A percentile compares a stretch with the other conserved stretches of the same genome.
These are phyloP conservation scores for Coemansia sp. DNA, from an alignment of 192 early-diverging fungal genomes.

Conservation along the genomic window DNA sequence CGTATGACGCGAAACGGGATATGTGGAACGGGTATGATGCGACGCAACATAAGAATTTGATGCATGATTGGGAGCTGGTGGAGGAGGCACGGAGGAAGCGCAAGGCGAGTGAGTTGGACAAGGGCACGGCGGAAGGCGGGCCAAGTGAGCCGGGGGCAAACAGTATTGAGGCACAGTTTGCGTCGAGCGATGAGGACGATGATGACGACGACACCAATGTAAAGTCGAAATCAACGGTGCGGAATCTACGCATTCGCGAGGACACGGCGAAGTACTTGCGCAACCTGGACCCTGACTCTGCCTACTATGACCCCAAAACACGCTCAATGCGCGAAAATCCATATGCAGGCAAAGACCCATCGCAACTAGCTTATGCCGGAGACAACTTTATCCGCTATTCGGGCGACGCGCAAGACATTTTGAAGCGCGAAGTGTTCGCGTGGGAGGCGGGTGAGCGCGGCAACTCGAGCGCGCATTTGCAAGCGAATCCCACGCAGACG, in stretches of 20 bases:
- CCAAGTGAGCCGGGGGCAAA: neutral
- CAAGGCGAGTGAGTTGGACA: constrained; percentile 75
- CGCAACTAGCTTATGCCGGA: constrained; percentile 61
- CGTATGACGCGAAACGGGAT: constrained; percentile 96
- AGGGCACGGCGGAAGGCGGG: neutral
- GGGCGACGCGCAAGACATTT: constrained; percentile 79
- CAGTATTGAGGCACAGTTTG: constrained; percentile 31
- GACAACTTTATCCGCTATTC: constrained; percentile 94
- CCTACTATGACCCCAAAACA: constrained; percentile 98
- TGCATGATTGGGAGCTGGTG: constrained; percentile 79
- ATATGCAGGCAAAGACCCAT: constrained; percentile 63
- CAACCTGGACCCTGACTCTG: constrained; percentile 92
- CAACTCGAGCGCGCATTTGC: constrained; percentile 75
- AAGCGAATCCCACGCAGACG: constrained; percentile 95
- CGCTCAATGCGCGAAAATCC: constrained; percentile 99
- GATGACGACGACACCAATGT: constrained; percentile 77
- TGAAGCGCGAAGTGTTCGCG: constrained; percentile 86
- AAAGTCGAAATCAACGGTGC: constrained; percentile 89
- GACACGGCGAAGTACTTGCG: constrained; percentile 98
- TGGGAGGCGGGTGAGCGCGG: constrained; percentile 89
- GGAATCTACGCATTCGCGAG: constrained; percentile 98
- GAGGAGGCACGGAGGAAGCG: constrained; percentile 84
- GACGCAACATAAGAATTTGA: constrained; percentile 67
- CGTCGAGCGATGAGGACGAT: constrained; percentile 70
- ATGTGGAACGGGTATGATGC: constrained; percentile 98